Evolutionary conservation across 768 basidiomycete genomes (phyloP).

Genomic region (Lentinus brumalis): DNA sequence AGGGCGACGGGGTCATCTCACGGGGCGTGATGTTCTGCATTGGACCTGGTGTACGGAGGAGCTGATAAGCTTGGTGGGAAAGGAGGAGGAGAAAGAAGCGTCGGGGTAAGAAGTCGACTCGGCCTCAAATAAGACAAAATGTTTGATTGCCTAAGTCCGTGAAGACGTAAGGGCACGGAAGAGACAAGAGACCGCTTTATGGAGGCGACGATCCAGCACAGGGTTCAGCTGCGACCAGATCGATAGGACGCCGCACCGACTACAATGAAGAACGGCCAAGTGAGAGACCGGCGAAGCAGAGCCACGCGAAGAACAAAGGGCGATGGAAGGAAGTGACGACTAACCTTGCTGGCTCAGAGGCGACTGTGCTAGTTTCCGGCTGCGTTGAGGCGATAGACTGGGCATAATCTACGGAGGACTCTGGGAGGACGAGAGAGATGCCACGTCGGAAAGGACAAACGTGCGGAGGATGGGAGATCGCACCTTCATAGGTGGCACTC

Average conservation of each 20-base stretch:
- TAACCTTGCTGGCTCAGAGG: conserved; percentile 52
- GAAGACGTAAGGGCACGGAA: conserved; percentile 20
- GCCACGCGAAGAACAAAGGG: conserved; percentile 12
- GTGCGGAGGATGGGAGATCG: conserved; percentile 29
- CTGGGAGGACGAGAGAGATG: conserved; percentile 31
- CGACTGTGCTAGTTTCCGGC: conserved; percentile 47
- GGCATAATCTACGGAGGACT: conserved; percentile 47
- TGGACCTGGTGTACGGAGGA: conserved; percentile 24
- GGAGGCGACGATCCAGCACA: conserved; percentile 10
- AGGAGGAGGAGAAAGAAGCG: conserved; percentile 19
- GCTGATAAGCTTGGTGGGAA: conserved; percentile 23
- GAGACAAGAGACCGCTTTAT: conserved; percentile 14
- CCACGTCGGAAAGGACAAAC: conserved; percentile 32
- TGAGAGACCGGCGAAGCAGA: conserved; percentile 1
- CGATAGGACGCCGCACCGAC: conserved; percentile 10
- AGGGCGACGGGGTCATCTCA: conserved; percentile 46
- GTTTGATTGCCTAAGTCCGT: conserved; percentile 20
- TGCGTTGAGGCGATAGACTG: conserved; percentile 59
- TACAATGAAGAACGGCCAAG: conserved; percentile 10
- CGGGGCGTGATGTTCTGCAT: conserved; percentile 40
- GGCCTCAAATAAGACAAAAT: conserved; percentile 20
- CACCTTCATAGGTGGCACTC: conserved; percentile 33
- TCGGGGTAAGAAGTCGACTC: conserved; percentile 17
- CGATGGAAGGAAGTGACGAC: conserved; percentile 29
- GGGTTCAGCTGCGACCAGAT: conserved; percentile 7